Base-by-base conservation (phyloP, 2,329 filamentous ascomycete genomes). In the Fusarium drepaniforme region DNA sequence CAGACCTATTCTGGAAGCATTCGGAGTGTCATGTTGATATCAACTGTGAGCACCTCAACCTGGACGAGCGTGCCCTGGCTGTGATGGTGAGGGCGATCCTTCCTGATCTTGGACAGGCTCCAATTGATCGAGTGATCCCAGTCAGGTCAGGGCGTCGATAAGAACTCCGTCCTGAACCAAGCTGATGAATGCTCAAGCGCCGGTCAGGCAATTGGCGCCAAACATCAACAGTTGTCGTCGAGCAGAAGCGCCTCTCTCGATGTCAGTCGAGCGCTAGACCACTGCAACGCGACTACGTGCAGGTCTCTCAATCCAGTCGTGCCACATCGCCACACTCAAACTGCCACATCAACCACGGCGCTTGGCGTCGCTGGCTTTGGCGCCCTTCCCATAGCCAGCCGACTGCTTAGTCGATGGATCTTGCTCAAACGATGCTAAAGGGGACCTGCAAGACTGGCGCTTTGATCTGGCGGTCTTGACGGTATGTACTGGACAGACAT, bases 281-380 rank as follows among this genome's bases (percentile, higher is more conserved):
- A 67, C 28, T 53, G 28, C 37, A 35, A 53, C 44, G 67, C 67
- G 64, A 68, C 70, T 64, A 63, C 61, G 35, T 35, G 62, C 64
- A 68, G 66, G 70, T 61, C 62, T 57, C 59, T 40, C 63, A 65
- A 68, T 38, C 77, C 77, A 79, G 71, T 79, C 73, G 76, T 68
- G 58, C 71, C 64, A 58, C 74, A 67, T 70, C 30, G 13, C 57
- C 67, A 67, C 60, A 68, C 64, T 59, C 44, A 21, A 23, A 23
- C 62, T 72, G 69, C 71, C 67, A 68, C 77, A 76, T 51, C 18
- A 56, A 57, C 35, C 62, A 44, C 61, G 56, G 76, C 76, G 75
- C 76, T 78, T 78, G 74, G 42, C 44, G 42, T 57, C 61, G 8
- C 8, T 65, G 66, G 66, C 57, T 46, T 67, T 66, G 67, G 68